Conservation (phyloP, 345 rosid genomes). For the Alliaria petiolata region DNA sequence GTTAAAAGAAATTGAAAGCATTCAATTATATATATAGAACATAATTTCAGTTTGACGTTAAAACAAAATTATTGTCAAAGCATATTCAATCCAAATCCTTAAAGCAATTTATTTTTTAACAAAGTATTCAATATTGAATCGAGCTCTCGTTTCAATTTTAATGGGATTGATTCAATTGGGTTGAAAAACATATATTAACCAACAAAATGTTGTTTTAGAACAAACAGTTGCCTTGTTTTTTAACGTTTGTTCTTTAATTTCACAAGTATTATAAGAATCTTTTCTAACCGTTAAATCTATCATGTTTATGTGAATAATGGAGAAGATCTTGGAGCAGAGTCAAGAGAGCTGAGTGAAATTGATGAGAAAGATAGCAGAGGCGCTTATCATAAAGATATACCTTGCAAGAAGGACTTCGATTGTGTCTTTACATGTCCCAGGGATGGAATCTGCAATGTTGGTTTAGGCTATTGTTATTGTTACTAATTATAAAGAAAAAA, state of each 20-base stretch:
- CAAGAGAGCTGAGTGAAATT: neutral
- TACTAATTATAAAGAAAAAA: neutral
- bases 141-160: too few relatives aligned
- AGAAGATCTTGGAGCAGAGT: conserved; percentile 10
- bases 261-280: neutral
- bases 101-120: too few relatives aligned
- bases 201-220: too few relatives aligned
- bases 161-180: too few relatives aligned
- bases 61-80: too few relatives aligned
- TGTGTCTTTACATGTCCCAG: neutral
- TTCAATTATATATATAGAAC: too few relatives aligned
- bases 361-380: neutral
- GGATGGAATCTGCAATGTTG: neutral
- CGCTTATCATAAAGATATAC: neutral
- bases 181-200: too few relatives aligned
- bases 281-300: neutral
- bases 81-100: too few relatives aligned
- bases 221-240: neutral
- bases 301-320: conserved; percentile 2
- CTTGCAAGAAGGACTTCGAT: neutral
- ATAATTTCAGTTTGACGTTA: too few relatives aligned
- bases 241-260: neutral
- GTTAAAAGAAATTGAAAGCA: neutral
- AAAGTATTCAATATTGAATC: too few relatives aligned
- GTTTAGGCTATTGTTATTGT: neutral